A percentile compares a stretch with the other conserved stretches of the same genome.
Conservation (phyloP, 805 yeast species). For the Peterozyma xylosa region DNA sequence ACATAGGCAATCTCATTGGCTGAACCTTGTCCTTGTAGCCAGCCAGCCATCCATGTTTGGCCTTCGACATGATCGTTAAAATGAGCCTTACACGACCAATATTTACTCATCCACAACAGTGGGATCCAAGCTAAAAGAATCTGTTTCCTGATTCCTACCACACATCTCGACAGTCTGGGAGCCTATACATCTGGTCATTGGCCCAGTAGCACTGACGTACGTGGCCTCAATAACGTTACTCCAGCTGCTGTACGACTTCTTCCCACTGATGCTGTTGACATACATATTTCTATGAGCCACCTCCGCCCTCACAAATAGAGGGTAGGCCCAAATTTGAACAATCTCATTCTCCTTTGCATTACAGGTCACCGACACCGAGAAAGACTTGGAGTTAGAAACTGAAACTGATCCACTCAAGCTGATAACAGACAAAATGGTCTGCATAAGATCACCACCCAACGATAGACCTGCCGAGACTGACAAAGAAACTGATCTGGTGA, state of each 20-base stretch:
- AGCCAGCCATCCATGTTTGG: too few species aligned
- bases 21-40: too few species aligned
- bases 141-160: neutral
- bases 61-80: too few species aligned
- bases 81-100: too few species aligned
- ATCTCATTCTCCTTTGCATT: constrained; percentile 6
- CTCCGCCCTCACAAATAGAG: constrained; percentile 1
- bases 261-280: neutral
- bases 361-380: constrained; percentile 4
- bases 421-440: constrained; percentile 1
- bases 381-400: neutral
- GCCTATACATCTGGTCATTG: constrained; percentile 8
- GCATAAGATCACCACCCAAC: neutral
- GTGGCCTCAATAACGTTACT: neutral
- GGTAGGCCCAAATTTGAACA: constrained; percentile 9
- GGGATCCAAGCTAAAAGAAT: too few species aligned
- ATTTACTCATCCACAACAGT: too few species aligned
- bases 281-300: constrained; percentile 1
- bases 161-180: constrained; percentile 3
- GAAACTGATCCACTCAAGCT: constrained; percentile 1
- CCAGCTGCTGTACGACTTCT: neutral
- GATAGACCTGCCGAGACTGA: constrained; percentile 1
- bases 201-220: neutral
- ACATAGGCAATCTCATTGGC: too few species aligned
- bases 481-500: neutral